These are phyloP conservation scores for Debaryomyces singareniensis DNA, from an alignment of 1,139 yeast species.

Conservation along the genomic window DNA sequence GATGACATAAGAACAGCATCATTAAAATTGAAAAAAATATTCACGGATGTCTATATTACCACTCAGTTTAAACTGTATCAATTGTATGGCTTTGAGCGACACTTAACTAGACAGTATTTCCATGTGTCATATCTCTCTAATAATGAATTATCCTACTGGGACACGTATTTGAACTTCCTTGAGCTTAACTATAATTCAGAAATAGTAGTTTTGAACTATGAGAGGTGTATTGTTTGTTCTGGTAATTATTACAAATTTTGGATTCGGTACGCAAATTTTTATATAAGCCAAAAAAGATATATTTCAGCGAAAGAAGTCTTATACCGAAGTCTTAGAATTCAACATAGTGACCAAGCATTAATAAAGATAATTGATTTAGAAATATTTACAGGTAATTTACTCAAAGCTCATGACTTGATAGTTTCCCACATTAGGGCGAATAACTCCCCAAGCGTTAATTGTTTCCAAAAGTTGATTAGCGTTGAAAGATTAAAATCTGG, in stretches of 20 bases:
- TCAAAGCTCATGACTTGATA: slow-evolving; percentile 31
- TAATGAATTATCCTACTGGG: slow-evolving; percentile 54
- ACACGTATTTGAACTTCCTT: slow-evolving; percentile 49
- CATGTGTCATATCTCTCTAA: slow-evolving; percentile 34
- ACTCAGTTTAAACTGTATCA: slow-evolving; percentile 58
- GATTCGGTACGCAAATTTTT: slow-evolving; percentile 53
- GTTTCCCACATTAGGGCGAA: slow-evolving; percentile 20
- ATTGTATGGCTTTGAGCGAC: slow-evolving; percentile 58
- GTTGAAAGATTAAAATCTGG: slow-evolving; percentile 26
- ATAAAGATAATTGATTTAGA: slow-evolving; percentile 37
- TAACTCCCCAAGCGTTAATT: slow-evolving; percentile 24
- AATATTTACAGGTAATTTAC: slow-evolving; percentile 21
- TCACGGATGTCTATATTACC: slow-evolving; percentile 49
- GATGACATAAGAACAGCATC: slow-evolving; percentile 12
- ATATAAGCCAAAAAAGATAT: slow-evolving; percentile 21
- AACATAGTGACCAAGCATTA: slow-evolving; percentile 19
- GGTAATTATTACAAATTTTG: slow-evolving; percentile 53
- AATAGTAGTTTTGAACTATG: slow-evolving; percentile 40
- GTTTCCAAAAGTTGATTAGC: slow-evolving; percentile 31
- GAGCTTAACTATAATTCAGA: slow-evolving; percentile 32
- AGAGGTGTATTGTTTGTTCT: slow-evolving; percentile 49
- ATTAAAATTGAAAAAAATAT: slow-evolving; percentile 36
- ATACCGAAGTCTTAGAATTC: slow-evolving; percentile 22
- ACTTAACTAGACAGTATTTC: slow-evolving; percentile 46
- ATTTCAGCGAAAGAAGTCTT: slow-evolving; percentile 32